Evolutionary conservation across 805 yeast genomes (phyloP), one percentile per base, ranked within the genome.

Genomic region (Candida sonorensis): DNA sequence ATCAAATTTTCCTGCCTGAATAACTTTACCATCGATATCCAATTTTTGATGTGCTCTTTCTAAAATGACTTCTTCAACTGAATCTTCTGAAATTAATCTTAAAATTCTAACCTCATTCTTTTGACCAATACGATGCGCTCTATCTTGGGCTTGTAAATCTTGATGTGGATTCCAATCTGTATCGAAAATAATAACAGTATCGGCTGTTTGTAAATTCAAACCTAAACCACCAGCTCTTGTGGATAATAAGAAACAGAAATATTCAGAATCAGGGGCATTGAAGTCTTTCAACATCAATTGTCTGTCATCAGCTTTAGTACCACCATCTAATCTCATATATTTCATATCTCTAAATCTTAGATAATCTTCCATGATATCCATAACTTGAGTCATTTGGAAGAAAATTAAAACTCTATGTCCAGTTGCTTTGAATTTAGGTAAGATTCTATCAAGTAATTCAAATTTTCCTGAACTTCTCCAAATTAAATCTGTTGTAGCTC

Each of bases 91-190:
- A 42, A 83, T 82, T 53, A 83, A 69, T 59, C 94, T 69, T 53
- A 82, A 67, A 46, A 83, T 83, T 55, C 90, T 66, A 35, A 83
- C 94, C 55, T 83, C 94, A 54, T 83, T 83, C 67, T 82, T 83
- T 52, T 83, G 94, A 27, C 94, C 94, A 55, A 83, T 83, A 68
- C 94, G 74, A 57, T 83, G 94, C 1, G 94, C 94, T 65, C 94
- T 70, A 59, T 83, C 94, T 59, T 83, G 94, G 1, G 92, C 94
- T 56, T 83, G 94, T 51, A 83, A 72, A 75, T 83, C 94, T 58
- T 83, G 94, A 61, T 83, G 94, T 7, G 94, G 94, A 52, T 83
- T 83, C 94, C 94, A 83, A 62, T 83, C 94, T 11, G 90, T 81
- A 55, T 83, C 94, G 53, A 82, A 83, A 41, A 83, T 83, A 41